These are phyloP conservation scores for Melastoma candidum DNA, from an alignment of 441 rosid species.

Conservation along the genomic window DNA sequence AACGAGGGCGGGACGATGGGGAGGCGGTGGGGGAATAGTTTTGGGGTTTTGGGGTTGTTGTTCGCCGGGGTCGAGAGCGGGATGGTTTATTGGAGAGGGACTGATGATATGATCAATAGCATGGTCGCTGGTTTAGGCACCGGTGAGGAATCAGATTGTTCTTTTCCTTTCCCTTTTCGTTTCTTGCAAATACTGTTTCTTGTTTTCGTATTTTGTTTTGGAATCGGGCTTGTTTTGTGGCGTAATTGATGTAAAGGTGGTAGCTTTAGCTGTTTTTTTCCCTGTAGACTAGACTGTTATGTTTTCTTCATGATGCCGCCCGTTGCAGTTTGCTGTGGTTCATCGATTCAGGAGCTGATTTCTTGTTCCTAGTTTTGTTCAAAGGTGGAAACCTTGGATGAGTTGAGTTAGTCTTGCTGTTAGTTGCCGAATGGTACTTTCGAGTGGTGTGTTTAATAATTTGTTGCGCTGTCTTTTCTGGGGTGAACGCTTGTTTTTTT, in stretches of 20 bases:
- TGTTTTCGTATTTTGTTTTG: not conserved
- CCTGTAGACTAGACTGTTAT: too few relatives aligned
- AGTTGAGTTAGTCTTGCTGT: too few relatives aligned
- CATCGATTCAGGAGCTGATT: too few relatives aligned
- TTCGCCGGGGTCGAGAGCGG: slow-evolving; percentile 51
- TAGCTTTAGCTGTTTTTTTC: too few relatives aligned
- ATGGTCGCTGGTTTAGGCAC: slow-evolving; percentile 49
- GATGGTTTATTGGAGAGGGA: slow-evolving; percentile 27
- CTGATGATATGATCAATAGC: slow-evolving; percentile 38
- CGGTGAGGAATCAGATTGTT: not conserved
- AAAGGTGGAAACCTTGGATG: too few relatives aligned
- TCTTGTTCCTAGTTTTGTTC: too few relatives aligned
- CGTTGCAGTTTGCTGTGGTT: too few relatives aligned
- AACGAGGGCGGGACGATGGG: slow-evolving; percentile 47
- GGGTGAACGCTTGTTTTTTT: too few relatives aligned
- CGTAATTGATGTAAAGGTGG: not conserved
- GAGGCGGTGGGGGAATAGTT: slow-evolving; percentile 34
- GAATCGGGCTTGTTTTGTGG: not conserved
- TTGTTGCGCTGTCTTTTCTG: too few relatives aligned
- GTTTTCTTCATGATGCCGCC: too few relatives aligned
- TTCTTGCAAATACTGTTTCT: not conserved
- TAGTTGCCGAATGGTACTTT: too few relatives aligned
- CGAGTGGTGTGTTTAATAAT: too few relatives aligned
- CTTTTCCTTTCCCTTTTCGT: not conserved
- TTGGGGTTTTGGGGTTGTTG: slow-evolving; percentile 40